Evolutionary conservation across 1,284 basidiomycete genomes (phyloP), one percentile per base, ranked within the genome.

Genomic region (Cryptococcus deneoformans): DNA sequence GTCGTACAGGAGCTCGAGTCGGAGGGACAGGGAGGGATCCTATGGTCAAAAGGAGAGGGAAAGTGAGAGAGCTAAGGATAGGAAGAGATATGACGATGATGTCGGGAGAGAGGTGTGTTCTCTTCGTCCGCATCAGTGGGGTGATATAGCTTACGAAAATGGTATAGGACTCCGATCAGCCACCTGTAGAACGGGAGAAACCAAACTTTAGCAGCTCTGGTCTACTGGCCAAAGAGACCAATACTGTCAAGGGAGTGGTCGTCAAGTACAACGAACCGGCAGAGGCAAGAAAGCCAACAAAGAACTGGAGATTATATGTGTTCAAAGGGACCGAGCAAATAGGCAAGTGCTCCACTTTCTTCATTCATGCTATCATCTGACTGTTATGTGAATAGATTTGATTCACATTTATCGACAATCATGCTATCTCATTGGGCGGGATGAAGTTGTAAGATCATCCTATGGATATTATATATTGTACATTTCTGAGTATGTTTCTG

Each of bases 241-340:
- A 97, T 70, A 90, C 88, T 1, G 86, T 92, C 48, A 84, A 86
- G 67, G 92, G 87, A 56, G 90, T 94, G 1, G 85, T 95, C 43
- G 81, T 99, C 60, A 99, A 99, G 77, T 99, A 99, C 74, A 95
- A 98, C 67, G 96, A 99, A 76, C 96, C 96, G 10, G 92, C 95
- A 1, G 96, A 99, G 80, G 96, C 96, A 29, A 82, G 94, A 63
- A 96, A 94, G 71, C 95, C 96, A 4, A 79, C 83, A 2, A 78
- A 88, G 42, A 89, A 88, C 24, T 99, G 96, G 96, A 82, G 96
- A 69, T 71, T 99, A 61, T 99, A 98, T 73, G 93, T 97, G 43
- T 99, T 98, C 83, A 97, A 97, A 76, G 93, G 90, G 24, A 85
- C 84, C 53, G 91, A 96, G 66, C 90, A 97, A 82, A 82, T 88